Percentiles rank a stretch among this genome's conserved stretches.
Evolutionary conservation across 2,329 filamentous ascomycete species (phyloP).

Genomic region (Chrysosporium keratinophilum): DNA sequence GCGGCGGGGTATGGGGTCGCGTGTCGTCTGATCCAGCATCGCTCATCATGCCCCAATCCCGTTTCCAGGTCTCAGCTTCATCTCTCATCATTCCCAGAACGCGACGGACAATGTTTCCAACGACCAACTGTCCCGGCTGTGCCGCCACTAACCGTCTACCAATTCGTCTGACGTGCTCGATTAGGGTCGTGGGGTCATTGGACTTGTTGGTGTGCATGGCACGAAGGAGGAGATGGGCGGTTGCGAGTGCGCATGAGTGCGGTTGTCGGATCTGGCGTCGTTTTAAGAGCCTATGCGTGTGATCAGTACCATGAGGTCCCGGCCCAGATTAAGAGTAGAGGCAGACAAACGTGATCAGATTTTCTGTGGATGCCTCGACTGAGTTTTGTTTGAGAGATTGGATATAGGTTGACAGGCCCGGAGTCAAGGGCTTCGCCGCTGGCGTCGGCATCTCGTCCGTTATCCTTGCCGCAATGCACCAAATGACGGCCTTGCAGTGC

Average conservation of each 20-base stretch:
- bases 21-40: slow-evolving; percentile 49
- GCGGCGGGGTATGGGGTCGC: slow-evolving; percentile 35
- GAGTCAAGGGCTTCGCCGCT: slow-evolving; percentile 7
- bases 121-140: slow-evolving; percentile 80
- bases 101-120: slow-evolving; percentile 86
- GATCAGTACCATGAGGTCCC: slow-evolving; percentile 3
- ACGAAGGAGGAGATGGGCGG: slow-evolving; percentile 74
- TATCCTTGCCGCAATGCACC: too few relatives aligned
- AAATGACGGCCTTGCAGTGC: not conserved
- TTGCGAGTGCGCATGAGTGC: slow-evolving; percentile 80
- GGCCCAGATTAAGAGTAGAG: not conserved
- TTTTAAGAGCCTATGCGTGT: slow-evolving; percentile 60
- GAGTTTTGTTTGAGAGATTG: slow-evolving; percentile 12
- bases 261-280: slow-evolving; percentile 80
- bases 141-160: slow-evolving; percentile 70
- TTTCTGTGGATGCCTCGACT: slow-evolving; percentile 14
- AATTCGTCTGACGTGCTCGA: slow-evolving; percentile 67
- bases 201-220: slow-evolving; percentile 76
- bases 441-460: slow-evolving; percentile 5
- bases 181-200: slow-evolving; percentile 64
- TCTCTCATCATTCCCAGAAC: slow-evolving; percentile 85
- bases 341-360: slow-evolving; percentile 13
- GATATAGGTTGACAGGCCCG: slow-evolving; percentile 13
- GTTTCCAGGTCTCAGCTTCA: slow-evolving; percentile 70
- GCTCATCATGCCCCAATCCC: slow-evolving; percentile 45